Evolutionary conservation across 768 basidiomycete genomes (phyloP), one percentile per base, ranked within the genome.

Genomic region (Agrocybe praecox): DNA sequence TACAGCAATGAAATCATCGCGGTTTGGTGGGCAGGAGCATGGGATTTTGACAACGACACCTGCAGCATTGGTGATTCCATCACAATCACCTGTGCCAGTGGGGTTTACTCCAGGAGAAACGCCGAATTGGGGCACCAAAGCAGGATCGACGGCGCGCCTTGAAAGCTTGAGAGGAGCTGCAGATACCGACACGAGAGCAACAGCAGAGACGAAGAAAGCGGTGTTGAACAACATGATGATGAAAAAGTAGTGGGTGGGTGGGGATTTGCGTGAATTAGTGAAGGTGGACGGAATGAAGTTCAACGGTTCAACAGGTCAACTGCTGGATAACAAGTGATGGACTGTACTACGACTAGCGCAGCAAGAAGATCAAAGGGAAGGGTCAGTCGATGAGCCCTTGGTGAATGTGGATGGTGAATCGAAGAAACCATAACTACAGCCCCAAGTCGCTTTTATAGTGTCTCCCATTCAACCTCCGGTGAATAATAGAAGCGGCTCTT

Each of bases 11-110:
- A 86, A 89, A 24, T 67, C 68, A 12, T 68, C 65, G 56, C 80
- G 78, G 56, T 78, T 72, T 1, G 88, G 88, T 29, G 88, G 88
- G 69, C 87, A 90, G 32, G 71, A 63, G 65, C 86, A 89, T 2
- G 88, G 88, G 18, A 90, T 77, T 68, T 82, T 80, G 63, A 89
- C 76, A 9, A 80, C 76, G 24, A 76, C 69, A 2, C 86, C 87
- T 29, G 81, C 74, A 8, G 83, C 73, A 21, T 84, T 85, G 2
- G 78, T 78, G 33, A 84, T 78, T 6, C 88, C 88, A 57, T 89
- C 85, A 56, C 89, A 89, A 59, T 89, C 73, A 12, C 75, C 75
- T 60, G 76, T 72, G 63, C 85, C 86, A 26, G 83, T 83, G 12
- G 88, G 87, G 64, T 88, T 88, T 8, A 80, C 42, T 15, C 84